These are phyloP conservation scores for Coprinopsis cinerea DNA, from an alignment of 768 basidiomycete species.

Conservation along the genomic window DNA sequence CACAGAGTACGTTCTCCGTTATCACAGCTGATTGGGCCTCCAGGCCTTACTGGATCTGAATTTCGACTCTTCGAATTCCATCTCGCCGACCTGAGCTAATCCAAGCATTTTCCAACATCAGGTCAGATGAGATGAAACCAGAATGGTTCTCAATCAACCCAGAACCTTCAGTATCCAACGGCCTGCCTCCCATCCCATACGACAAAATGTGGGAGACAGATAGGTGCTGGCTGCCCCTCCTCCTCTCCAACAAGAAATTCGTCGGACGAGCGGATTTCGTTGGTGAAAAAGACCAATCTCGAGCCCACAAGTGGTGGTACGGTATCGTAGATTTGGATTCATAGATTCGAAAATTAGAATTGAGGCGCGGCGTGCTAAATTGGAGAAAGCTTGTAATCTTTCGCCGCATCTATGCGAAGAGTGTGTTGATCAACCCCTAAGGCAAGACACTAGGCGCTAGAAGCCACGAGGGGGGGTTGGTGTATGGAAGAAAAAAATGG, in stretches of 20 bases:
- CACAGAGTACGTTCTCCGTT: constrained; percentile 65
- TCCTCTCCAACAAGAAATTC: constrained; percentile 38
- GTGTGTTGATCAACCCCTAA: background rate
- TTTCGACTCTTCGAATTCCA: constrained; percentile 3
- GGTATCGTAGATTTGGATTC: constrained; percentile 8
- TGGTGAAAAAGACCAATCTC: constrained; percentile 24
- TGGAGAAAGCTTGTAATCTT: background rate
- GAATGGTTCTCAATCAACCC: constrained; percentile 57
- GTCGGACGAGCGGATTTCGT: constrained; percentile 41
- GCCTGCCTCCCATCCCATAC: constrained; percentile 48
- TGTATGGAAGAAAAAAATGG: constrained; percentile 27
- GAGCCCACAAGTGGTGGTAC: constrained; percentile 42
- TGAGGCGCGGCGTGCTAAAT: background rate
- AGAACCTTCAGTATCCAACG: constrained; percentile 4
- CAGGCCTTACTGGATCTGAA: too few relatives aligned
- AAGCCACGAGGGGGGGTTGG: too few relatives aligned
- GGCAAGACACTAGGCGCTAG: background rate
- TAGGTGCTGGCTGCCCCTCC: constrained; percentile 59
- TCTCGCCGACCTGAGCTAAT: background rate
- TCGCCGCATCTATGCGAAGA: background rate
- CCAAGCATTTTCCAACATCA: constrained; percentile 21
- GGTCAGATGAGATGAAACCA: constrained; percentile 86
- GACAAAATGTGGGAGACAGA: constrained; percentile 60
- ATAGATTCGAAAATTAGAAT: background rate
- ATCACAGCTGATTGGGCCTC: too few relatives aligned